Evolutionary conservation across 2,329 filamentous ascomycete species (phyloP), one percentile per base, ranked within the genome.

Genomic region (Nemania abortiva): DNA sequence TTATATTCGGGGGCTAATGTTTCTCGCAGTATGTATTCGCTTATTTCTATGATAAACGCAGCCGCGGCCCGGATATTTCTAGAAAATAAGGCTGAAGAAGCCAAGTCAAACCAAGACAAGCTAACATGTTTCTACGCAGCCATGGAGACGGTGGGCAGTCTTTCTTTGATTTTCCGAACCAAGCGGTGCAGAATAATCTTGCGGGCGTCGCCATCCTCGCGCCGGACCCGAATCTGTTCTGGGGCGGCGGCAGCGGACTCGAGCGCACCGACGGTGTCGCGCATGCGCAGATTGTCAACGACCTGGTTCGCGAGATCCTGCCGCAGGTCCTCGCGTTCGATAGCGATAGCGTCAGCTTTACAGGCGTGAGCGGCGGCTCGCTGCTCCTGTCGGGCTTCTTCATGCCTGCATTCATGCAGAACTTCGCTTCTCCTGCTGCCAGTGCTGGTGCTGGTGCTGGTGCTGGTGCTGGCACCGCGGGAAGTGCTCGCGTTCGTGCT

Each of bases 81-180:
- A 5, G 24, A 27, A 27, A 27, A 27, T 27, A 27, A 27, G 24
- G 24, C 5, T 27, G 2, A 27, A 27, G 24, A 27, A 27, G 5
- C 5, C 24, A 27, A 27, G 24, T 5, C 24, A 27, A 27, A 27
- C 5, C 24, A 27, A 27, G 24, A 2, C 24, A 27, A 27, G 24
- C 24, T 27, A 27, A 27, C 24, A 27, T 27, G 24, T 27, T 27
- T 27, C 24, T 27, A 27, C 24, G 24, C 24, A 27, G 24, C 3
- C 87, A 89, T 75, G 87, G 87, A 58, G 87, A 89, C 74, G 87
- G 87, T 50, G 87, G 87, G 6, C 84, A 88, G 73, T 87, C 85
- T 13, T 88, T 88, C 81, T 86, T 87, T 77, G 85, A 86, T 74
- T 86, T 87, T 78, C 86, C 86, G 42, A 88, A 88, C 77, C 84